A percentile compares a stretch with the other conserved stretches of the same genome.
phyloP scores from a whole-genome alignment of 805 yeast species.

The Candida maris region DNA sequence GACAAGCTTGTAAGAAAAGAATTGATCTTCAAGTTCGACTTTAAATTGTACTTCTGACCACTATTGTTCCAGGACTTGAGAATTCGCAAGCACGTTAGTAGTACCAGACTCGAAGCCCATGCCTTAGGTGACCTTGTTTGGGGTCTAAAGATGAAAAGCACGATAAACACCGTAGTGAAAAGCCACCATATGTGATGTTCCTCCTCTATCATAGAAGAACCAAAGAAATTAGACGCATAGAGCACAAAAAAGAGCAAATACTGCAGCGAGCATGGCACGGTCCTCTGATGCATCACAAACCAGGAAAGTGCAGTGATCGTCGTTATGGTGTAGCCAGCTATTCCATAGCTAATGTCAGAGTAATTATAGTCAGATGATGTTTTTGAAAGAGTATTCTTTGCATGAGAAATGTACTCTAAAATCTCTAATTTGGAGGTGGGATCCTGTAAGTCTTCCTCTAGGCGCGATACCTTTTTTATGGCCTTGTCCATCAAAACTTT shows the following conservation, averaged over 20 bases:
- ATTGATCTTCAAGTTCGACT: constrained; percentile 47
- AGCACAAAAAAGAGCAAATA: constrained; percentile 30
- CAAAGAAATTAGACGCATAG: constrained; percentile 62
- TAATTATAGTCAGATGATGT: constrained; percentile 75
- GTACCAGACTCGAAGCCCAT: constrained; percentile 13
- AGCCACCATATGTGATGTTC: constrained; percentile 98
- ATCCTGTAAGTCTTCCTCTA: constrained; percentile 14
- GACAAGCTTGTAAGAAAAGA: constrained; percentile 34
- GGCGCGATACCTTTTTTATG: constrained; percentile 19
- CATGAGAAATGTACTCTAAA: constrained; percentile 35
- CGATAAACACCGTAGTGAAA: constrained; percentile 40
- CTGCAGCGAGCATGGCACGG: constrained; percentile 14
- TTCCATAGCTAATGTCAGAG: constrained; percentile 41
- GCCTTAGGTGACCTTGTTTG: not conserved
- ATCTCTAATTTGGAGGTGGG: constrained; percentile 10
- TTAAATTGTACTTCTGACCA: constrained; percentile 73
- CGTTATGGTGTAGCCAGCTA: constrained; percentile 31
- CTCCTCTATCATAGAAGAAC: constrained; percentile 89
- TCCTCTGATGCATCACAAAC: constrained; percentile 20
- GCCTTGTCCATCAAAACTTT: constrained; percentile 44
- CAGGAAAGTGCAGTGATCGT: constrained; percentile 28
- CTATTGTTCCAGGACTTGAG: constrained; percentile 83
- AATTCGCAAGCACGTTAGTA: constrained; percentile 45
- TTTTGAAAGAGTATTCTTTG: constrained; percentile 50
- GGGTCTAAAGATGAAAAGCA: not conserved